These are phyloP conservation scores for Hypomontagnella submonticulosa DNA, from an alignment of 495 filamentous ascomycete genomes.

Conservation along the genomic window DNA sequence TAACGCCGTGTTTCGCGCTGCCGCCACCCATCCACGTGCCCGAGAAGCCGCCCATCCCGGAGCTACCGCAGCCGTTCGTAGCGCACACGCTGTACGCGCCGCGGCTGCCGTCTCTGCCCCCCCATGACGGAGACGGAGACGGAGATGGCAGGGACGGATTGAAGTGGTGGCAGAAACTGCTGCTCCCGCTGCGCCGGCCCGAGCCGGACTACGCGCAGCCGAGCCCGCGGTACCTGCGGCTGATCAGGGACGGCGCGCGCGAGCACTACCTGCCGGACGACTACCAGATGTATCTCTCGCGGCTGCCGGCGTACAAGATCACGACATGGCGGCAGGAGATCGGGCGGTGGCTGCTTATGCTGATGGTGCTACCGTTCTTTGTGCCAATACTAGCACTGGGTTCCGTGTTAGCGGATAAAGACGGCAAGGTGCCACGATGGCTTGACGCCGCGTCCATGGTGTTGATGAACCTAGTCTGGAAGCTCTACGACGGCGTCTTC, in stretches of 20 bases:
- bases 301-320: constrained; percentile 72
- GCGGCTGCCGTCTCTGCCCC: constrained; percentile 41
- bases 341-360: constrained; percentile 69
- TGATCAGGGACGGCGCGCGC: constrained; percentile 78
- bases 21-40: constrained; percentile 57
- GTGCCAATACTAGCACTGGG: constrained; percentile 59
- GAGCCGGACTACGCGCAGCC: constrained; percentile 79
- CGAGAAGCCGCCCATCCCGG: constrained; percentile 54
- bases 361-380: constrained; percentile 70
- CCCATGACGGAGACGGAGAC: constrained; percentile 23
- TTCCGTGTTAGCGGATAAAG: constrained; percentile 65
- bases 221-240: constrained; percentile 80
- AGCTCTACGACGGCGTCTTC: constrained; percentile 76
- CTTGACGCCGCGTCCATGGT: constrained; percentile 57
- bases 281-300: constrained; percentile 75
- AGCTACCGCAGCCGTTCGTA: constrained; percentile 56
- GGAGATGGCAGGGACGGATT: constrained; percentile 32
- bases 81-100: constrained; percentile 59
- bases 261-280: constrained; percentile 81
- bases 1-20: constrained; percentile 78
- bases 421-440: constrained; percentile 76
- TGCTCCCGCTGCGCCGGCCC: constrained; percentile 62
- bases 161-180: constrained; percentile 42
- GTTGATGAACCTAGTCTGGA: constrained; percentile 72
- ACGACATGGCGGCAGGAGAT: constrained; percentile 73